phyloP scores from a whole-genome alignment of 192 early-diverging fungal species.

The Coemansia sp. region DNA sequence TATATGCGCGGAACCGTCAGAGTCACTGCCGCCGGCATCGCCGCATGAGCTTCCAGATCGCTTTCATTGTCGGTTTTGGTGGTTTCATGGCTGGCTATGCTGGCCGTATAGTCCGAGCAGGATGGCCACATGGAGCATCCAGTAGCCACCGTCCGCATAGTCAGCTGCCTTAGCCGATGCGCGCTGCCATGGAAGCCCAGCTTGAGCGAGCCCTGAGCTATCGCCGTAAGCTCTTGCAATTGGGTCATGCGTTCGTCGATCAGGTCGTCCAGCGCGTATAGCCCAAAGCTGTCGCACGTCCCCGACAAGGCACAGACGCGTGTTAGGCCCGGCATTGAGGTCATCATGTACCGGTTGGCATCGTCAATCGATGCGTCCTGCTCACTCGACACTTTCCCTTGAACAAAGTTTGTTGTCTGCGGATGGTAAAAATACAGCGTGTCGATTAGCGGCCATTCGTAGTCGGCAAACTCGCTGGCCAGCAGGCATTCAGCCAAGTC shows the following conservation, averaged over 20 bases:
- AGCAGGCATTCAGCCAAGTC: conserved; percentile 4
- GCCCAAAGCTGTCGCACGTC: conserved; percentile 38
- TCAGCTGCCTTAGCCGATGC: conserved; percentile 10
- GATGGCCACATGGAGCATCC: background rate
- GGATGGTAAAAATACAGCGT: conserved; percentile 35
- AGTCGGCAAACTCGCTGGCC: conserved; percentile 18
- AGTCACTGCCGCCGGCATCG: background rate
- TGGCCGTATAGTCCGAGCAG: too few species aligned
- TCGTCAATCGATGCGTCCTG: conserved; percentile 22
- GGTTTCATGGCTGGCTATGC: too few species aligned
- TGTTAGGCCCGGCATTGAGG: conserved; percentile 15
- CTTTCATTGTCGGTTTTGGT: too few species aligned
- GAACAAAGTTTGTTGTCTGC: background rate
- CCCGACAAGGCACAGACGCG: conserved; percentile 27
- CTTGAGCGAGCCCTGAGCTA: conserved; percentile 5
- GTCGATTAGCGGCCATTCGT: conserved; percentile 30
- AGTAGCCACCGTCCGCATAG: conserved; percentile 2
- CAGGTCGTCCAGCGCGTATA: conserved; percentile 41
- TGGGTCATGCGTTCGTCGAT: conserved; percentile 14
- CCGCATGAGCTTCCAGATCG: too few species aligned
- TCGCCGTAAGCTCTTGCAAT: conserved; percentile 12
- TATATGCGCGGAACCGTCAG: conserved; percentile 12
- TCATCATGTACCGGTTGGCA: conserved; percentile 17
- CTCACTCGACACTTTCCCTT: background rate
- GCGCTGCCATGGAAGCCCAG: conserved; percentile 14